A percentile compares a stretch with the other conserved stretches of the same genome.
These are phyloP conservation scores for Neonectria punicea DNA, from an alignment of 2,329 filamentous ascomycete genomes.

Conservation along the genomic window DNA sequence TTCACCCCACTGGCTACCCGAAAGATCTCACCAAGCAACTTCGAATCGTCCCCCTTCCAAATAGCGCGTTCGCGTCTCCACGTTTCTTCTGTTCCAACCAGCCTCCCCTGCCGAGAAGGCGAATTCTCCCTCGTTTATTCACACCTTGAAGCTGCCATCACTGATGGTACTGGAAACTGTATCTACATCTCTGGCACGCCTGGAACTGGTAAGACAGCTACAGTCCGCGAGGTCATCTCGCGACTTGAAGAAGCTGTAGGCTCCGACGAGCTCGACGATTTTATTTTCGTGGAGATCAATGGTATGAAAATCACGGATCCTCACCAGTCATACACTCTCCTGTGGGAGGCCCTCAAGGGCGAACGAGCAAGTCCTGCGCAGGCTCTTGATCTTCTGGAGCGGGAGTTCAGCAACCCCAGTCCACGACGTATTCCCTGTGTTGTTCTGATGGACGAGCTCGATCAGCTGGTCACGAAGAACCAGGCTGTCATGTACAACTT, in stretches of 20 bases:
- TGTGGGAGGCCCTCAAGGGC: slow-evolving; percentile 96
- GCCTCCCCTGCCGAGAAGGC: slow-evolving; percentile 88
- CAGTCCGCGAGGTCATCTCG: slow-evolving; percentile 92
- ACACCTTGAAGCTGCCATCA: slow-evolving; percentile 93
- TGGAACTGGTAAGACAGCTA: slow-evolving; percentile 96
- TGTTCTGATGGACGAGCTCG: slow-evolving; percentile 97
- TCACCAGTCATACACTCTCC: slow-evolving; percentile 91
- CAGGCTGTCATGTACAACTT: slow-evolving; percentile 99
- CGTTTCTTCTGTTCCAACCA: slow-evolving; percentile 90
- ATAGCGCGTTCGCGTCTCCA: slow-evolving; percentile 89
- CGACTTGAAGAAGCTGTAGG: slow-evolving; percentile 88
- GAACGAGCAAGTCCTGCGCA: slow-evolving; percentile 93
- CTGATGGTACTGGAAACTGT: slow-evolving; percentile 91
- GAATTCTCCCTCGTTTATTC: slow-evolving; percentile 95
- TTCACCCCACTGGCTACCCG: slow-evolving; percentile 96
- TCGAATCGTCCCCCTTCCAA: slow-evolving; percentile 88
- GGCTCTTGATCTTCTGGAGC: slow-evolving; percentile 88
- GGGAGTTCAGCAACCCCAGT: slow-evolving; percentile 91
- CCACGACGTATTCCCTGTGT: slow-evolving; percentile 94
- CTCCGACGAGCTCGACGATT: slow-evolving; percentile 94
- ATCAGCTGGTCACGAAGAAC: slow-evolving; percentile 97
- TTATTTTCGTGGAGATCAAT: slow-evolving; percentile 99
- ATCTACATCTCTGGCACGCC: slow-evolving; percentile 99
- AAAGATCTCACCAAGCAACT: slow-evolving; percentile 77
- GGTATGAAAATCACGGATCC: slow-evolving; percentile 99